These are phyloP conservation scores for Trichomonas vaginalis DNA, from an alignment of 208 protist genomes.

Conservation along the genomic window DNA sequence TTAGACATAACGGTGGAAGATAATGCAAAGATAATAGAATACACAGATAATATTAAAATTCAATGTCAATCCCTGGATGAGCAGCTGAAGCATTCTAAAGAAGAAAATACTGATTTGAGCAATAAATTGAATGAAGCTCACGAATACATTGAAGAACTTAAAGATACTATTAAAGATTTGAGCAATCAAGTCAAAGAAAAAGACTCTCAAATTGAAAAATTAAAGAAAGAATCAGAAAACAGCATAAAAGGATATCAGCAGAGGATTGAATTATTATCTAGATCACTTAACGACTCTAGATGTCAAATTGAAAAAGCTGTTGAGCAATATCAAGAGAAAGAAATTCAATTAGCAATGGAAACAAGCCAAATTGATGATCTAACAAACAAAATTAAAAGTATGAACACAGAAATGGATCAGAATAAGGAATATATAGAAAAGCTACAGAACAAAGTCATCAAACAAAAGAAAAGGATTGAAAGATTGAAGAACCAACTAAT, in stretches of 20 bases:
- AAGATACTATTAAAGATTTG: neutral
- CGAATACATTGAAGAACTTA: neutral
- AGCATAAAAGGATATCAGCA: neutral
- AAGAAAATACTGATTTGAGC: neutral
- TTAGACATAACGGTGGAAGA: neutral
- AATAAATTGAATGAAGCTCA: neutral
- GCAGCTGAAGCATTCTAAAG: too few relatives aligned
- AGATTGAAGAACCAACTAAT: neutral
- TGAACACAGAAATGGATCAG: neutral
- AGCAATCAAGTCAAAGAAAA: neutral
- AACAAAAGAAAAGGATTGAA: neutral
- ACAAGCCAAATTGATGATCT: neutral
- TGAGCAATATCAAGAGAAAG: neutral
- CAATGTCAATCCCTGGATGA: neutral
- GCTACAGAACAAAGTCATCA: neutral
- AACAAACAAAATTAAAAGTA: neutral
- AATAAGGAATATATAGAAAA: neutral
- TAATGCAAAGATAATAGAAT: neutral
- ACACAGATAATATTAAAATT: neutral
- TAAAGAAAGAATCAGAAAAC: neutral
- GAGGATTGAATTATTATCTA: neutral
- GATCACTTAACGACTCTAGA: neutral
- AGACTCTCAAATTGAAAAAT: neutral
- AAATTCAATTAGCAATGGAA: neutral
- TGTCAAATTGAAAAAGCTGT: neutral